These are phyloP conservation scores for Populus trichocarpa DNA, from an alignment of 441 rosid genomes.

Conservation along the genomic window DNA sequence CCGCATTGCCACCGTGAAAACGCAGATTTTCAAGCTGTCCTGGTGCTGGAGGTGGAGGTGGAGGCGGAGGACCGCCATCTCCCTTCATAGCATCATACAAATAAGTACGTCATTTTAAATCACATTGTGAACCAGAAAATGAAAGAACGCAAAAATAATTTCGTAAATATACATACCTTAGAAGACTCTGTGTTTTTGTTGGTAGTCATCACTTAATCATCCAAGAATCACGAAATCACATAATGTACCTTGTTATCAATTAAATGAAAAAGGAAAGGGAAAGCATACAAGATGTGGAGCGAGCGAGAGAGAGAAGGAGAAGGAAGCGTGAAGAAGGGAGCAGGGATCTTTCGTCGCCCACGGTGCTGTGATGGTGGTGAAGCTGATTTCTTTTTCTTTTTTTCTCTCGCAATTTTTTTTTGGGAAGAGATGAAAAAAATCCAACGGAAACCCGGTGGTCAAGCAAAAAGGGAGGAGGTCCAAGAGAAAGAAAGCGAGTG, in stretches of 20 bases:
- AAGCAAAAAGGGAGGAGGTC: constrained; percentile 10
- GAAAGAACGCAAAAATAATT: background rate
- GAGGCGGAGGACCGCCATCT: constrained; percentile 31
- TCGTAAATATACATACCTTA: constrained; percentile 16
- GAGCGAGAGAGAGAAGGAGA: too few species aligned
- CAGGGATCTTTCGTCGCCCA: background rate
- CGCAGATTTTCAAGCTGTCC: constrained; percentile 30
- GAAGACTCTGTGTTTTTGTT: constrained; percentile 36
- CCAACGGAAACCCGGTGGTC: constrained; percentile 45
- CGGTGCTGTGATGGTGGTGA: background rate
- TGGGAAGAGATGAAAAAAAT: constrained; percentile 7
- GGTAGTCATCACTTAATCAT: constrained; percentile 28
- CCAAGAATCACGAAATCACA: constrained; percentile 14
- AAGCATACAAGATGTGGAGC: background rate
- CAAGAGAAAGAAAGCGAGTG: constrained; percentile 21
- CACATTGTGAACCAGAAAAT: background rate
- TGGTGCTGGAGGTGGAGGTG: constrained; percentile 26
- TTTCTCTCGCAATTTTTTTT: background rate
- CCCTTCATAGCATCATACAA: constrained; percentile 28
- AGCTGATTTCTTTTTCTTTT: background rate
- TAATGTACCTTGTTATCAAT: constrained; percentile 7
- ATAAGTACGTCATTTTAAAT: background rate
- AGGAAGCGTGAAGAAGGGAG: background rate
- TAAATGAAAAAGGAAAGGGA: too few species aligned
- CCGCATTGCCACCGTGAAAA: constrained; percentile 44